Evolutionary conservation across 2,329 filamentous ascomycete genomes (phyloP), one percentile per base, ranked within the genome.

Genomic region (Ciborinia camelliae): DNA sequence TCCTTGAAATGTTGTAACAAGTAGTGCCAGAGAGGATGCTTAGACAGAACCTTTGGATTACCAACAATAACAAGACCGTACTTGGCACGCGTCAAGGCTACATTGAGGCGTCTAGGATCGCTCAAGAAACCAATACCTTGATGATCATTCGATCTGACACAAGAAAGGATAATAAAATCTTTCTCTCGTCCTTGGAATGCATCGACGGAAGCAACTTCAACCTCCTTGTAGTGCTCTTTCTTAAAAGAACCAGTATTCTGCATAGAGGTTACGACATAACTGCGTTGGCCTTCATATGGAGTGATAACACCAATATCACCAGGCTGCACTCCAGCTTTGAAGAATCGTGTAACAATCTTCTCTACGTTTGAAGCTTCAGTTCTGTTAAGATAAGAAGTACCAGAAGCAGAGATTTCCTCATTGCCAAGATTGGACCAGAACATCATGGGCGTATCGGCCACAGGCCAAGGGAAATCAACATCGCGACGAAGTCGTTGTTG

Each of bases 191-290:
- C 95, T 76, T 99, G 95, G 84, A 99, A 99, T 26, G 95, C 95
- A 81, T 99, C 95, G 45, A 99, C 95, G 0, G 94, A 98, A 5
- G 95, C 95, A 48, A 99, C 95, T 77, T 99, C 95, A 30, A 99
- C 94, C 74, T 98, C 94, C 79, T 98, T 98, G 82, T 99, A 99
- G 73, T 90, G 87, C 76, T 99, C 95, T 80, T 99, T 99, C 81
- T 96, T 97, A 82, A 96, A 97, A 0, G 91, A 96, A 61, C 95
- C 95, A 15, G 90, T 95, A 68, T 94, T 92, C 79, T 99, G 95
- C 94, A 99, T 98, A n/a, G 94, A 97, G 75, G 91, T 96, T 66
- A 99, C 95, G 69, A 99, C 93, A 76, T 97, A 99, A 79, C 93
- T 97, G 74, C 95, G 90, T 79, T 99, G 95, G 65, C 95, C 95